These are phyloP conservation scores for Talaromyces sp. DNA, from an alignment of 2,329 filamentous ascomycete species.

Conservation along the genomic window DNA sequence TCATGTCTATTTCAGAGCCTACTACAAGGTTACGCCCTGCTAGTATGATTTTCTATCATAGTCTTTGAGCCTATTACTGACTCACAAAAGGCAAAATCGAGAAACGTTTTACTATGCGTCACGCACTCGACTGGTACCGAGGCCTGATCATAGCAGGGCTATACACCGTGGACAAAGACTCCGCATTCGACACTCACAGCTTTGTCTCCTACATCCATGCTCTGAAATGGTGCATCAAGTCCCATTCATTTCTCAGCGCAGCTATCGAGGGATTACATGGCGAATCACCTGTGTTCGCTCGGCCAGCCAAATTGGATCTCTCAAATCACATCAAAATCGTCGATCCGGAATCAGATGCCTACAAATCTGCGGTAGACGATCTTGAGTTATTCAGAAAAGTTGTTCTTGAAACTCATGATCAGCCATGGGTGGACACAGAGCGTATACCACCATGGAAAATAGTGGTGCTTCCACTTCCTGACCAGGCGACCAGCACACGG, in stretches of 20 bases:
- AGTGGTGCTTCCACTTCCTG: constrained; percentile 33
- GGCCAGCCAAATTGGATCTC: constrained; percentile 34
- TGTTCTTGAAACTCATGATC: constrained; percentile 35
- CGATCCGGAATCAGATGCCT: neutral
- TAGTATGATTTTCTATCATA: neutral
- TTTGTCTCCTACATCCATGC: constrained; percentile 27
- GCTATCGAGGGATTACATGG: constrained; percentile 36
- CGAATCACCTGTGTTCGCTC: constrained; percentile 37
- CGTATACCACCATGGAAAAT: constrained; percentile 45
- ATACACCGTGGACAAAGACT: neutral
- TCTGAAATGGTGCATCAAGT: constrained; percentile 38
- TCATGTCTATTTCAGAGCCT: constrained; percentile 1
- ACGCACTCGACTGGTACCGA: constrained; percentile 8
- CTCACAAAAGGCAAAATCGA: constrained; percentile 2
- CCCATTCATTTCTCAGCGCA: constrained; percentile 40
- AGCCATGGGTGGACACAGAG: constrained; percentile 26
- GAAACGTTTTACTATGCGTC: constrained; percentile 4
- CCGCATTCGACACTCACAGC: neutral
- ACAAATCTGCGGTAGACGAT: constrained; percentile 1
- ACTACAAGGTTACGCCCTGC: neutral
- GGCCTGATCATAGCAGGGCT: constrained; percentile 4
- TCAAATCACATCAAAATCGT: constrained; percentile 39
- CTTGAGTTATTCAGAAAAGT: constrained; percentile 17
- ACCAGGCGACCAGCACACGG: neutral
- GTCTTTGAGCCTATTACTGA: neutral